Evolutionary conservation across 2,329 filamentous ascomycete species (phyloP).

Genomic region (Rutstroemia sp.): DNA sequence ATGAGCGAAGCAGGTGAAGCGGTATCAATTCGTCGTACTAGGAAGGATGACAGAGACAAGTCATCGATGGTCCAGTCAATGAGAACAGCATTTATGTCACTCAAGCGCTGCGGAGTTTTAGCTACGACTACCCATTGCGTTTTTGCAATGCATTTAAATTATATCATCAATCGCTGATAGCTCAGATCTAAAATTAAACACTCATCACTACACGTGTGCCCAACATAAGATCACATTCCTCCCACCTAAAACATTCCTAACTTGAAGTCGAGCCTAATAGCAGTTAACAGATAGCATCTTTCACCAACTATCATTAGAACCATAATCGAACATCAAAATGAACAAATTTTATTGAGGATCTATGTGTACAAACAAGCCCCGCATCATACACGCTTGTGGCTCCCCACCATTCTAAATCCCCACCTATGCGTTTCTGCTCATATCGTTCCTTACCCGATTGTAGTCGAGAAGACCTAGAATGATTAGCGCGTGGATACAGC

Average conservation of each 20-base stretch:
- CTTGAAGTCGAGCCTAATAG: not conserved
- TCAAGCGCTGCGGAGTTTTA: too few relatives aligned
- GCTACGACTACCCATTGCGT: too few relatives aligned
- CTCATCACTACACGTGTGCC: not conserved
- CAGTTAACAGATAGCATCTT: not conserved
- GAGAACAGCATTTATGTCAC: too few relatives aligned
- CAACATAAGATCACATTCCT: not conserved
- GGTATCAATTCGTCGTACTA: not conserved
- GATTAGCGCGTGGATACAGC: not conserved
- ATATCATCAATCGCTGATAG: not conserved
- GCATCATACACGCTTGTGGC: conserved; percentile 30
- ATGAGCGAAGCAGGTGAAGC: not conserved
- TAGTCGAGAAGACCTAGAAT: conserved; percentile 55
- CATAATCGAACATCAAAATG: conserved; percentile 3
- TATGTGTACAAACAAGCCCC: conserved; percentile 30
- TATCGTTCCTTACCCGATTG: conserved; percentile 65
- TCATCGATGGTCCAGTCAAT: too few relatives aligned
- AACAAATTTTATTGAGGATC: conserved; percentile 22
- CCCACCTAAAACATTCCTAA: not conserved
- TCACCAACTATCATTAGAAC: not conserved
- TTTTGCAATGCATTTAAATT: too few relatives aligned
- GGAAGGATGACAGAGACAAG: not conserved
- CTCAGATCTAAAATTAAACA: not conserved
- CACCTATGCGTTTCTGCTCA: conserved; percentile 62
- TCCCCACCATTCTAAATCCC: conserved; percentile 13